Base-by-base conservation (phyloP, 169 alveolate species). In the Miamiensis avidus region DNA sequence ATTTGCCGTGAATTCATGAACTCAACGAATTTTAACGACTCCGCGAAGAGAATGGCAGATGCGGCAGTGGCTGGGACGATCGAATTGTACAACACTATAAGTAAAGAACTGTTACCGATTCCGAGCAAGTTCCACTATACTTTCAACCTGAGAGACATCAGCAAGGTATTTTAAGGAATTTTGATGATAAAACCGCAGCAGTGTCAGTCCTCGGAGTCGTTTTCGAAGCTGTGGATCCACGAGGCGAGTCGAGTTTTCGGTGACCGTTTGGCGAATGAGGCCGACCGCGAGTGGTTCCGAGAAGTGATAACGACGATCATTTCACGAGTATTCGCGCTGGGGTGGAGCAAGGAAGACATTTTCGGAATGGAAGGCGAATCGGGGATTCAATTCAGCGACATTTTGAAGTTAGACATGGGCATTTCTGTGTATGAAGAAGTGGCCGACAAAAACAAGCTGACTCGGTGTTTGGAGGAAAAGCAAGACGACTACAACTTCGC, bases 121-220 rank as follows among this genome's bases (percentile, higher is more conserved):
- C 98, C 98, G 31, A 86, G 97, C 0, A 94, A 93, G 74, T 91
- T 91, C 74, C 98, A 96, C 85, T 96, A 96, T 82, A 92, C 94
- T 0, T 96, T 94, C 89, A 96, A 96, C 65, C 86, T 95, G 29
- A 86, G 98, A 86, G 98, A 96, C 86, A 95, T 96, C 65, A 88
- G 95, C 15, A 94, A 95, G 82, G 93, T 96, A 16, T 93, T 96
- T 90, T 92, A 96, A 87, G 98, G 98, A 27, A 89, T 96, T n/a
- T 82, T 95, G 31, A 92, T 93, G 97, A 82, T 89, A 26, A 88
- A 91, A 34, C 95, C 95, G 11, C 77, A 88, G 25, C 73, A 79
- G 28, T 64, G 74, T 34, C 82, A 87, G 1, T 75, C 95, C 25
- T 88, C 94, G 1, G 97, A 96, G 31, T 34, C 78, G 25, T 81